A percentile compares a stretch with the other conserved stretches of the same genome.
Evolutionary conservation across 495 filamentous ascomycete genomes (phyloP).

Genomic region (Pseudotulostoma volvatum): DNA sequence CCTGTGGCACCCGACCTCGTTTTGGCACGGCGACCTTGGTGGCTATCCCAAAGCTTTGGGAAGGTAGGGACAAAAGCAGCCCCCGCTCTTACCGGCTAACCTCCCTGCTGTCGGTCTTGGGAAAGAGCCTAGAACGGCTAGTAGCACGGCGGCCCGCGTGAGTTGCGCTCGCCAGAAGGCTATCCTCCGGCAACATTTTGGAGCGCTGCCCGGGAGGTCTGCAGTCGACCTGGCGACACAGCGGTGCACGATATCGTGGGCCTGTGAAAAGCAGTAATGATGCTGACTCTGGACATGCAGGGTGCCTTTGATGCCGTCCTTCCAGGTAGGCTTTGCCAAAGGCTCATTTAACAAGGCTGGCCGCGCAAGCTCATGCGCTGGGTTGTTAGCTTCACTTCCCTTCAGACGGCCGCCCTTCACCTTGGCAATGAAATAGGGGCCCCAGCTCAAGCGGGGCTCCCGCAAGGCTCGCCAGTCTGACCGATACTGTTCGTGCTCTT

Average conservation of each 20-base stretch:
- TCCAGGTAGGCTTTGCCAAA: conserved; percentile 1
- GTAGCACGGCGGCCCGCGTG: conserved; percentile 4
- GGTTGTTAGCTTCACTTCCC: conserved; percentile 2
- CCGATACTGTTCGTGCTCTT: conserved; percentile 7
- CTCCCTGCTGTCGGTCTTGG: conserved; percentile 2
- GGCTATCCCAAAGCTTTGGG: neutral
- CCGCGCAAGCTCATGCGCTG: conserved; percentile 2
- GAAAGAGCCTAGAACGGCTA: conserved; percentile 2
- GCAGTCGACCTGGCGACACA: conserved; percentile 3
- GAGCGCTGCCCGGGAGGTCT: conserved; percentile 3
- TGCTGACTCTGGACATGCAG: neutral
- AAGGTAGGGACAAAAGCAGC: conserved; percentile 2
- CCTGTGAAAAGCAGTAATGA: neutral
- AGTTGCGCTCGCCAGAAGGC: conserved; percentile 3
- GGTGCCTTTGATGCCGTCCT: conserved; percentile 6
- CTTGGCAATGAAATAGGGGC: conserved; percentile 2
- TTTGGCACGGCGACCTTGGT: neutral
- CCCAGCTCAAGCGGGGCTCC: conserved; percentile 1
- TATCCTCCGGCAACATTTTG: conserved; percentile 3
- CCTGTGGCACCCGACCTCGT: neutral
- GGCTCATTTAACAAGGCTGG: conserved; percentile 4
- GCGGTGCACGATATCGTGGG: conserved; percentile 3
- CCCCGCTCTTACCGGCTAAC: conserved; percentile 6
- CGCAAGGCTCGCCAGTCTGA: conserved; percentile 4
- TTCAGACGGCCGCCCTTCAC: neutral